Percentiles rank a stretch among this genome's conserved stretches.
Evolutionary conservation across 192 early-diverging fungal genomes (phyloP).

Genomic region (Phlyctochytrium arcticum): DNA sequence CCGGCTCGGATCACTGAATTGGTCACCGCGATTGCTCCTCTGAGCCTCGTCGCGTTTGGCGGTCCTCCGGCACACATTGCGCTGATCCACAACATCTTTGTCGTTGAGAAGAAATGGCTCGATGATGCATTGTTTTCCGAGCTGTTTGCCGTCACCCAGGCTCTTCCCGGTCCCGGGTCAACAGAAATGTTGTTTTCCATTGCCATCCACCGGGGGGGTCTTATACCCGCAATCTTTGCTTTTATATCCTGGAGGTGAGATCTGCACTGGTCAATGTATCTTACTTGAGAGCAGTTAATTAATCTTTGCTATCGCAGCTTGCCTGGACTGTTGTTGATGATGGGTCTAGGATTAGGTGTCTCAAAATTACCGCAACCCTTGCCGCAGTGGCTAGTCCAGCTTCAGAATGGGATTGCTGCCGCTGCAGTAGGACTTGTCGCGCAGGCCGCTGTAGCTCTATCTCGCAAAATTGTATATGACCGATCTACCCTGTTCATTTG

Average conservation of each 20-base stretch:
- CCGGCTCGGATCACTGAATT: too few relatives aligned
- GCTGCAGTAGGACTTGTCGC: conserved; percentile 61
- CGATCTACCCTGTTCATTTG: neutral
- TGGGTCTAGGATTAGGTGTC: conserved; percentile 2
- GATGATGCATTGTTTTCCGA: conserved; percentile 55
- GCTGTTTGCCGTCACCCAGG: conserved; percentile 59
- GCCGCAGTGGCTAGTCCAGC: conserved; percentile 44
- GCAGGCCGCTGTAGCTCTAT: conserved; percentile 39
- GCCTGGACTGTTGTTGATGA: conserved; percentile 57
- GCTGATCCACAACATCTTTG: neutral
- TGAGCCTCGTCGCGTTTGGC: conserved; percentile 57
- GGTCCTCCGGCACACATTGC: conserved; percentile 54
- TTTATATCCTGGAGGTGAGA: conserved; percentile 44
- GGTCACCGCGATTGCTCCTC: conserved; percentile 39
- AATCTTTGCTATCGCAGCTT: conserved; percentile 29
- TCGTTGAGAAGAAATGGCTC: conserved; percentile 43
- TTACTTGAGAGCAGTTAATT: neutral
- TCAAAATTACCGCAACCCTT: conserved; percentile 11
- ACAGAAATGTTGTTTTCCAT: conserved; percentile 40
- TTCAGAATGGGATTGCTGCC: conserved; percentile 50
- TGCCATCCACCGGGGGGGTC: conserved; percentile 35
- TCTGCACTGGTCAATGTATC: too few relatives aligned
- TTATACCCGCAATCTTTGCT: conserved; percentile 27
- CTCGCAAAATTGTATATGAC: conserved; percentile 11
- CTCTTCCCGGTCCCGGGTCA: conserved; percentile 53